Evolutionary conservation across 129 eudicot genomes (phyloP).

Genomic region (Scalesia atractyloides): DNA sequence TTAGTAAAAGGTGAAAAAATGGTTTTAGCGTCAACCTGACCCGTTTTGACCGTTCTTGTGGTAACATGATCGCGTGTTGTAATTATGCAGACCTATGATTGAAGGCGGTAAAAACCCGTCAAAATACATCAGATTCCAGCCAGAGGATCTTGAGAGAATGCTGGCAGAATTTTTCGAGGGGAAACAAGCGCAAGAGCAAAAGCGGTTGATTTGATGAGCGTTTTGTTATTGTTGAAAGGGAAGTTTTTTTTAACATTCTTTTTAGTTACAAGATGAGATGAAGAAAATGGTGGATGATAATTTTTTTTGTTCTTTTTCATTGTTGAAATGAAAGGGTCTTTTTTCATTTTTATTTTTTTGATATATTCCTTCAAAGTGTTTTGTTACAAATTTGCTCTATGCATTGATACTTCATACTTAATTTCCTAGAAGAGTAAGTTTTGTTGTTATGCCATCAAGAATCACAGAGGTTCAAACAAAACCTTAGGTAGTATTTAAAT

Average conservation of each 20-base stretch:
- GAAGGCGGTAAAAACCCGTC: conserved; percentile 77
- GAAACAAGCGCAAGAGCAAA: conserved; percentile 61
- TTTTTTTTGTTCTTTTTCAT: conserved; percentile 2
- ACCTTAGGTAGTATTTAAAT: too few species aligned
- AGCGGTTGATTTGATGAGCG: conserved; percentile 34
- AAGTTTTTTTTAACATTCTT: not conserved
- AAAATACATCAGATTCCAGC: conserved; percentile 74
- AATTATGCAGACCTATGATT: conserved; percentile 58
- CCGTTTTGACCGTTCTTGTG: not conserved
- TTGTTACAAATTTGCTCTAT: too few species aligned
- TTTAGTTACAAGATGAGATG: conserved; percentile 1
- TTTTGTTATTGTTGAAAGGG: not conserved
- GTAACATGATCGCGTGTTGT: conserved; percentile 1
- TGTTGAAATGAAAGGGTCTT: conserved; percentile 8
- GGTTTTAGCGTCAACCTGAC: not conserved
- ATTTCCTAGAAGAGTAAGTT: too few species aligned
- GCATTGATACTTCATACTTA: too few species aligned
- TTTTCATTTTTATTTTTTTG: conserved; percentile 5
- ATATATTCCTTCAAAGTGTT: not conserved
- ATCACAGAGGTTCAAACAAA: too few species aligned
- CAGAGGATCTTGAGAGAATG: conserved; percentile 97
- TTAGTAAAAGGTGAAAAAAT: not conserved
- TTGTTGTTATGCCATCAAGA: too few species aligned
- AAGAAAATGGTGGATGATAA: conserved; percentile 26
- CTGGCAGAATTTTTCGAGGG: conserved; percentile 93